Conservation (phyloP, 2,329 filamentous ascomycete species). For the Verticillium isaacii region DNA sequence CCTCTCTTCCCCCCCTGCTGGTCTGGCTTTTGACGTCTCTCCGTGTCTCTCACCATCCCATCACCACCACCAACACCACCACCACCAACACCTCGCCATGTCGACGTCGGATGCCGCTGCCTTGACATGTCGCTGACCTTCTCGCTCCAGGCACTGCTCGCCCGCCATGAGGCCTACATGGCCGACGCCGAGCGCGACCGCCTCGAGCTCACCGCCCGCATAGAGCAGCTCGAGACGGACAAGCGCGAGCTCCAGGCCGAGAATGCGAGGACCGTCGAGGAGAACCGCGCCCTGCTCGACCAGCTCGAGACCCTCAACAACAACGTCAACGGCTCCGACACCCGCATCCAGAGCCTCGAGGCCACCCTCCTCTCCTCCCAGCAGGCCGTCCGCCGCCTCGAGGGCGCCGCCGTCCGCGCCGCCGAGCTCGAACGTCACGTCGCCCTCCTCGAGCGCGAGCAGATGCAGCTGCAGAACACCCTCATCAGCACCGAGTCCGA, state of each 20-base stretch:
- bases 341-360: conserved; percentile 71
- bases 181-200: conserved; percentile 86
- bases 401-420: conserved; percentile 68
- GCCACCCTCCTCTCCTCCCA: conserved; percentile 73
- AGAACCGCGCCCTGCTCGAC: conserved; percentile 76
- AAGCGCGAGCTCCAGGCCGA: conserved; percentile 70
- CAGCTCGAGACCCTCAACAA: conserved; percentile 82
- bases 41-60: not conserved
- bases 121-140: conserved; percentile 61
- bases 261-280: conserved; percentile 74
- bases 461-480: conserved; percentile 64
- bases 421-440: conserved; percentile 78
- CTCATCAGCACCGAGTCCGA: conserved; percentile 67
- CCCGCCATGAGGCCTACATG: conserved; percentile 92
- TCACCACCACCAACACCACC: not conserved
- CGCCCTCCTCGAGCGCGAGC: conserved; percentile 73
- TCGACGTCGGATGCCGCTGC: not conserved
- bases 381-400: conserved; percentile 69
- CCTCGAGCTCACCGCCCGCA: conserved; percentile 63
- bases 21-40: not conserved
- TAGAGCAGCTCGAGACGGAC: conserved; percentile 69
- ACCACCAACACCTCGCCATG: not conserved
- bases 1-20: not conserved
- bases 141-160: conserved; percentile 76
- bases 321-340: conserved; percentile 74